Base-by-base conservation (phyloP, 108 stramenopile species). In the Cyclotella cryptica region DNA sequence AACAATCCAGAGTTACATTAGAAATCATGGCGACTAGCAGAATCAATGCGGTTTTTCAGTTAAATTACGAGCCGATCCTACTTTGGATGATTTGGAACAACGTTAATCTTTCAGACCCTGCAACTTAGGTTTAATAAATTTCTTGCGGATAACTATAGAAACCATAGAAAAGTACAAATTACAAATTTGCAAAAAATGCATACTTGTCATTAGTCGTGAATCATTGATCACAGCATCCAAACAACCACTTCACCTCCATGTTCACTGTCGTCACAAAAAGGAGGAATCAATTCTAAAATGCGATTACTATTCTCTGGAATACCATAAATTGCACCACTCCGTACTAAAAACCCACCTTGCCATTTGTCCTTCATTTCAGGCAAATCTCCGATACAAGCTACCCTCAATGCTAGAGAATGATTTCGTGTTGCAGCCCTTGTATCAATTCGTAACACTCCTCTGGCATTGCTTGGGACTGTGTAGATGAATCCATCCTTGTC, bases 401-500 rank as follows among this genome's bases (percentile, higher is more conserved):
- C 74, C 4, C 78, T 75, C 27, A 74, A 77, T 44, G 84, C 79
- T 12, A 60, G 44, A 42, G 58, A 47, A 44, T 52, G 21, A 11
- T 51, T 45, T 19, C 19, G 18, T 17, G 19, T 18, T 35, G 40
- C 42, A 2, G 74, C 71, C 27, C 83, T 71, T 24, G 86, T 86
- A 29, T 89, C 86, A 72, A 96, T 93, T 24, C 91, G 53, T 24
- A 90, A 79, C 6, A 94, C 81, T 8, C 81, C 74, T 28, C 73
- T 71, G 29, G 87, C 90, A 66, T 88, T 80, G 49, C 88, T 84
- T 13, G 93, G 93, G 27, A 96, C 87, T 30, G 85, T 86, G 54
- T 94, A 96, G 22, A 96, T 85, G 60, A 81, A 88, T 41, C 86
- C 87, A 73, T 96, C 93, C 13, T 84, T 64, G 40, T 69, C 86